A percentile compares a stretch with the other conserved stretches of the same genome.
Conservation (phyloP, 106 monocot genomes). For the Chionographis japonica region DNA sequence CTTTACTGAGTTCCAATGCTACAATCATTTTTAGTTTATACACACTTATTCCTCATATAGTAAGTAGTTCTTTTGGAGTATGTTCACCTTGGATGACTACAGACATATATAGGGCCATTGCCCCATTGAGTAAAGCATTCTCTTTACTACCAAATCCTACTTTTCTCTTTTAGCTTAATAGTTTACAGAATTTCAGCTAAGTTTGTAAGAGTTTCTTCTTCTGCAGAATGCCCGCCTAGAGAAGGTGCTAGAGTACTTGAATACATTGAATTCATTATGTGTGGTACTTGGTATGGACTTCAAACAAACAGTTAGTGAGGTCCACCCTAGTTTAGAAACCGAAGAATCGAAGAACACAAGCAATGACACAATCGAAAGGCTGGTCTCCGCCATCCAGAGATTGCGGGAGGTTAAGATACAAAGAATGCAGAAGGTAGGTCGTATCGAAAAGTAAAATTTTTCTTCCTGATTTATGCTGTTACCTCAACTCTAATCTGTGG, state of each 20-base stretch:
- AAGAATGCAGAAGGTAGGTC: conserved; percentile 70
- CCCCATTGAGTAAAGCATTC: neutral
- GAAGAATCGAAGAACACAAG: conserved; percentile 34
- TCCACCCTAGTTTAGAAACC: conserved; percentile 35
- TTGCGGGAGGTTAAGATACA: conserved; percentile 51
- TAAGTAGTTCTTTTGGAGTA: too few species aligned
- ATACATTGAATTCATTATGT: conserved; percentile 43
- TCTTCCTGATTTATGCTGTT: neutral
- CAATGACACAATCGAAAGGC: conserved; percentile 43
- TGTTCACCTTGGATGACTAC: too few species aligned
- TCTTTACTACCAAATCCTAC: neutral
- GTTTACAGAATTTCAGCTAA: neutral
- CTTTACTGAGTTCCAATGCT: too few species aligned
- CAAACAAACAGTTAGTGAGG: conserved; percentile 29
- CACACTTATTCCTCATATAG: too few species aligned
- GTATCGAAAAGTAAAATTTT: neutral
- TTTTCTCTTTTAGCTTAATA: neutral
- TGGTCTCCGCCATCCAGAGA: conserved; percentile 34
- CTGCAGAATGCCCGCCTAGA: conserved; percentile 41
- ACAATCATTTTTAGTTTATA: too few species aligned
- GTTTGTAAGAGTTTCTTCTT: conserved; percentile 9
- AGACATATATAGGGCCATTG: neutral
- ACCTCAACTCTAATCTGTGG: conserved; percentile 1
- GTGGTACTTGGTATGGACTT: conserved; percentile 57
- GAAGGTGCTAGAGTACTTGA: conserved; percentile 36